Conservation (phyloP, 305 asterid species). For the Lippia alba region DNA sequence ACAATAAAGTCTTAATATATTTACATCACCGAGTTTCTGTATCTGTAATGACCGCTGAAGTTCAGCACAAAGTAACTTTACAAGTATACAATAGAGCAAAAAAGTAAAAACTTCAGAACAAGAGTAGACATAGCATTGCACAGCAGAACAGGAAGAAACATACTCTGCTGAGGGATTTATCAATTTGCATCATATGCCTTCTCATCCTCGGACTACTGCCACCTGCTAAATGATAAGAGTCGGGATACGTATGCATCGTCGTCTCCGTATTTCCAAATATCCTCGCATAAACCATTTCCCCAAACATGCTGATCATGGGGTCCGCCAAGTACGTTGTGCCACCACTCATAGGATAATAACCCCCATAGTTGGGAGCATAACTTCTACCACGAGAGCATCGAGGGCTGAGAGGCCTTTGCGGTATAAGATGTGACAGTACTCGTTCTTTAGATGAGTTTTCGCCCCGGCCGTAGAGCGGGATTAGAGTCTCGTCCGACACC, state of each 20-base stretch:
- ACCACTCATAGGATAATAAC: constrained; percentile 30
- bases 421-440: constrained; percentile 40
- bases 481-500: constrained; percentile 55
- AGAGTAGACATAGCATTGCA: constrained; percentile 61
- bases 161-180: constrained; percentile 70
- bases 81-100: constrained; percentile 27
- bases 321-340: constrained; percentile 41
- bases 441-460: constrained; percentile 40
- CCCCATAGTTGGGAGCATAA: not conserved
- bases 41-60: not conserved
- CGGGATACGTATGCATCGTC: constrained; percentile 50
- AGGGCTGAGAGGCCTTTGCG: constrained; percentile 61
- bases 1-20: not conserved
- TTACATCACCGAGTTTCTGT: too few species aligned
- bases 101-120: constrained; percentile 46
- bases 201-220: constrained; percentile 58
- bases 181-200: constrained; percentile 54
- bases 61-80: not conserved
- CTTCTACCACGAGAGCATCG: constrained; percentile 27
- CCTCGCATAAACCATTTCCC: constrained; percentile 73
- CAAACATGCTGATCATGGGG: constrained; percentile 62
- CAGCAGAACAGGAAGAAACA: constrained; percentile 76
- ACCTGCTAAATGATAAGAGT: constrained; percentile 46
- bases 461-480: constrained; percentile 85
- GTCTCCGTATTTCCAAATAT: constrained; percentile 63